phyloP scores from a whole-genome alignment of 2,329 filamentous ascomycete species.

The Talaromyces sp. region DNA sequence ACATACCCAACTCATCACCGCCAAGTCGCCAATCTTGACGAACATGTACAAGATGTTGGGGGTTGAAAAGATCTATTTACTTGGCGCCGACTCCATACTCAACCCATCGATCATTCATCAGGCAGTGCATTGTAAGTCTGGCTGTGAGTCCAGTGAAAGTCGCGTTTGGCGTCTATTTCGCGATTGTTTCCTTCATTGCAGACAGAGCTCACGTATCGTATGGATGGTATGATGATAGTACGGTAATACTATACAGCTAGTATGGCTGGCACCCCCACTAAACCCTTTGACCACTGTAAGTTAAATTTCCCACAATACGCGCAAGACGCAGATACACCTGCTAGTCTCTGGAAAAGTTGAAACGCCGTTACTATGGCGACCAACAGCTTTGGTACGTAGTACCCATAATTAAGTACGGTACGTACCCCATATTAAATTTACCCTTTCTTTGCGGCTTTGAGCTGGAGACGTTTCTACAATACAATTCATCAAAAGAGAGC shows the following conservation, averaged over 20 bases:
- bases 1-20: background rate
- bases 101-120: background rate
- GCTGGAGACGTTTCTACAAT: background rate
- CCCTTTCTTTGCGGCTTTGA: background rate
- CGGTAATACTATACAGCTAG: background rate
- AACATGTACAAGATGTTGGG: background rate
- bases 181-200: background rate
- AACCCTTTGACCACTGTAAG: background rate
- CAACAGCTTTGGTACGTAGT: background rate
- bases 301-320: background rate
- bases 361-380: conserved; percentile 11
- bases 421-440: background rate
- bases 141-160: background rate
- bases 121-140: background rate
- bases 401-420: background rate
- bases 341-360: background rate
- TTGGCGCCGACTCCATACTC: background rate
- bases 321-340: background rate
- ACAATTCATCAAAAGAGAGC: background rate
- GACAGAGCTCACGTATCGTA: background rate
- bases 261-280: background rate
- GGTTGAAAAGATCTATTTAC: background rate
- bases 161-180: conserved; percentile 5
- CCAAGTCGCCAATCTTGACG: background rate
- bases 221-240: background rate